These are phyloP conservation scores for Cichorium intybus DNA, from an alignment of 140 eudicot species.

Conservation along the genomic window DNA sequence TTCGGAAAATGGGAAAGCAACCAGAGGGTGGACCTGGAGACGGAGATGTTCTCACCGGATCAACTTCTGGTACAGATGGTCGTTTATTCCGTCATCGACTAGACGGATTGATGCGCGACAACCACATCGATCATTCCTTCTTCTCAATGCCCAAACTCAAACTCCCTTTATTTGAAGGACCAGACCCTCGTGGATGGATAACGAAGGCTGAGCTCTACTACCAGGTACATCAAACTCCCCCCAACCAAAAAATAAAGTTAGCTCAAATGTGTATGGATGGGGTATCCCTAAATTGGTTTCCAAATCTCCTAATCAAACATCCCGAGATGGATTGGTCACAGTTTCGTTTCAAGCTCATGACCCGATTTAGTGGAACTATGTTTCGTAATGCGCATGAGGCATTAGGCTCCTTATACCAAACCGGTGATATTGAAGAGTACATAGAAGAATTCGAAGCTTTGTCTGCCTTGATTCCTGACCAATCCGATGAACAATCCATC, in stretches of 20 bases:
- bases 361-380: background rate
- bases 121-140: too few species aligned
- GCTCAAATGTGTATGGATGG: background rate
- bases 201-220: background rate
- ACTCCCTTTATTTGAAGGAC: background rate
- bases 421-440: background rate
- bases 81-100: too few species aligned
- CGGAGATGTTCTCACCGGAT: too few species aligned
- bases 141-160: too few species aligned
- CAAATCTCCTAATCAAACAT: background rate
- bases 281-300: too few species aligned
- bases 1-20: too few species aligned
- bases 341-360: background rate
- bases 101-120: too few species aligned
- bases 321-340: background rate
- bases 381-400: background rate
- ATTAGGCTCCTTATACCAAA: background rate
- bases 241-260: background rate
- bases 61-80: too few species aligned
- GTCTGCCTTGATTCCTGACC: background rate
- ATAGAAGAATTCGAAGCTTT: too few species aligned
- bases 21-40: too few species aligned
- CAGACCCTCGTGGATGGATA: background rate
- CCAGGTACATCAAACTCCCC: background rate
- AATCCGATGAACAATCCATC: background rate